phyloP scores from a whole-genome alignment of 108 stramenopile genomes.

The Discostella pseudostelligera region DNA sequence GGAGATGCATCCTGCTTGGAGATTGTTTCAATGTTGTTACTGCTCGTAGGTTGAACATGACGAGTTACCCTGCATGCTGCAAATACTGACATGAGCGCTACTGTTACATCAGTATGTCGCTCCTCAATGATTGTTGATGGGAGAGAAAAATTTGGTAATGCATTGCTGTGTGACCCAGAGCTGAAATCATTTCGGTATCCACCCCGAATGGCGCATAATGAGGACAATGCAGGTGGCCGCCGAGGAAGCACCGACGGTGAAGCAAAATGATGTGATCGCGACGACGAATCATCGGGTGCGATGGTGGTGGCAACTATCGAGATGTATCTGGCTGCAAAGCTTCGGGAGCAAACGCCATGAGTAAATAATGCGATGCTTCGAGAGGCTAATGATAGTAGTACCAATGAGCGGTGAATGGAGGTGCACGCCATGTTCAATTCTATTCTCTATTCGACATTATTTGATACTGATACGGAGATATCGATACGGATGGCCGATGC shows the following conservation, averaged over 20 bases:
- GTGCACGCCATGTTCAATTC: neutral
- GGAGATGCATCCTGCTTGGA: conserved; percentile 60
- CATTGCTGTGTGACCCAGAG: neutral
- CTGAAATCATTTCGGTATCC: neutral
- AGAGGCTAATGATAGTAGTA: too few species aligned
- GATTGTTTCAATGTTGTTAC: conserved; percentile 18
- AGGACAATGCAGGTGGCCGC: neutral
- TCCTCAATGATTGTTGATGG: conserved; percentile 13
- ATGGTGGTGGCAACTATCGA: neutral
- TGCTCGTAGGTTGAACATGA: conserved; percentile 34
- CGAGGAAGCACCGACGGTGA: neutral
- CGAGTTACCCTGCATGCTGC: conserved; percentile 43
- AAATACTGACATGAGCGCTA: conserved; percentile 43
- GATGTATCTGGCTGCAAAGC: neutral
- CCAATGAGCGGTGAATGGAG: too few species aligned
- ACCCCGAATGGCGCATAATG: neutral
- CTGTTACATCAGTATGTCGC: conserved; percentile 24
- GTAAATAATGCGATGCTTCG: too few species aligned
- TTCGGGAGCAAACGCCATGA: neutral
- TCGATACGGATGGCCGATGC: too few species aligned
- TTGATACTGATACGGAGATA: too few species aligned
- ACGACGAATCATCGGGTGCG: neutral
- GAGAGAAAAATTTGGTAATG: neutral
- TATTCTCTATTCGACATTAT: too few species aligned
- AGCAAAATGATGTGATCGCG: neutral